Evolutionary conservation across 352 stramenopile species (phyloP).

Genomic region (Aphanomyces euteiches): DNA sequence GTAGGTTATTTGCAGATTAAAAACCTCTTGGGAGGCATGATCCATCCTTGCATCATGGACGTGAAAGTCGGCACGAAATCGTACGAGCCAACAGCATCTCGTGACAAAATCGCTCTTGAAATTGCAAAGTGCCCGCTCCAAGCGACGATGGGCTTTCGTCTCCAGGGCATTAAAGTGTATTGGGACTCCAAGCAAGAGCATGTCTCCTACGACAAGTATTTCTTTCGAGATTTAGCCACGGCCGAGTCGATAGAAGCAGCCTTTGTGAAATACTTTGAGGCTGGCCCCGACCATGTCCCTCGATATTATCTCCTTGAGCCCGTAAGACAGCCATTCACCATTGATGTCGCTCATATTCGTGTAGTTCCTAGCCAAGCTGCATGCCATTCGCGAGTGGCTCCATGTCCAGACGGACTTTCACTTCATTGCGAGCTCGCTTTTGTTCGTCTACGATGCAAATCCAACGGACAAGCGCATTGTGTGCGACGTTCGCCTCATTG

Average conservation of each 20-base stretch:
- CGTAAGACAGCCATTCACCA: too few relatives aligned
- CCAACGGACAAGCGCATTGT: constrained; percentile 14
- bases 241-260: constrained; percentile 54
- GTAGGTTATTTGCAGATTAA: constrained; percentile 79
- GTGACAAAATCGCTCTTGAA: constrained; percentile 89
- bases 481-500: constrained; percentile 71
- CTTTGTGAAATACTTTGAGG: constrained; percentile 77
- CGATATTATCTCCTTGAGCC: neutral
- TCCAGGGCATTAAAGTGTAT: constrained; percentile 92
- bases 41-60: constrained; percentile 92
- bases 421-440: constrained; percentile 93
- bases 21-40: constrained; percentile 81
- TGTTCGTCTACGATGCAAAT: constrained; percentile 91
- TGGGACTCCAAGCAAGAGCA: constrained; percentile 52
- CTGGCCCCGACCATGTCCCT: neutral
- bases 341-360: too few relatives aligned
- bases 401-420: constrained; percentile 67
- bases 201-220: constrained; percentile 84
- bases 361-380: constrained; percentile 66
- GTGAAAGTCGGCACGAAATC: constrained; percentile 94
- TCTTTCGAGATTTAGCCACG: constrained; percentile 61
- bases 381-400: constrained; percentile 68
- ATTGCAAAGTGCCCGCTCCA: constrained; percentile 91
- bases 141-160: constrained; percentile 86
- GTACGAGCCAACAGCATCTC: constrained; percentile 86